Evolutionary conservation across 345 rosid genomes (phyloP).

Genomic region (Ceriops tagal): DNA sequence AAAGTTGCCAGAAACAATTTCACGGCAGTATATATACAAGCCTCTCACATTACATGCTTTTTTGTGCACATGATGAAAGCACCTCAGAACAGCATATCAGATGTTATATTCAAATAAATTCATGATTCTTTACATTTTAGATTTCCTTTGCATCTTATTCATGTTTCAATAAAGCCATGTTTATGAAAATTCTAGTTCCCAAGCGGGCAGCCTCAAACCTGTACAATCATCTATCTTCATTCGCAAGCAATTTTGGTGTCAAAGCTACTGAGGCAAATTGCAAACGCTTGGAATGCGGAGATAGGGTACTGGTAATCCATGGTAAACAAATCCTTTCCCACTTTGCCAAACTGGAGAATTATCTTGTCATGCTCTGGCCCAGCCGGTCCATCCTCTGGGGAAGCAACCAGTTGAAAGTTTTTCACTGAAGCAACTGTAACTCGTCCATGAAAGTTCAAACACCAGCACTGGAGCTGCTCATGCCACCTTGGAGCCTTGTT

Average conservation of each 20-base stretch:
- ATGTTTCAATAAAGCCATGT: background rate
- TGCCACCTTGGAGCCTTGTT: conserved; percentile 37
- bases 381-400: conserved; percentile 16
- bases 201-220: conserved; percentile 20
- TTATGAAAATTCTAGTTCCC: background rate
- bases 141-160: too few species aligned
- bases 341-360: conserved; percentile 32
- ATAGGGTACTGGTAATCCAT: conserved; percentile 31
- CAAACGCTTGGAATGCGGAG: conserved; percentile 33
- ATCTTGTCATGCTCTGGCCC: conserved; percentile 29
- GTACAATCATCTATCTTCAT: conserved; percentile 12
- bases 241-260: conserved; percentile 35
- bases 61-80: too few species aligned
- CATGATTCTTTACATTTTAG: too few species aligned
- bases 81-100: too few species aligned
- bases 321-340: conserved; percentile 31
- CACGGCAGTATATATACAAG: too few species aligned
- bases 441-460: conserved; percentile 32
- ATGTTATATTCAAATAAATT: too few species aligned
- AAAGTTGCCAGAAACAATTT: too few species aligned
- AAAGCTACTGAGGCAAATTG: conserved; percentile 31
- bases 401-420: conserved; percentile 33
- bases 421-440: conserved; percentile 36
- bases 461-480: conserved; percentile 36
- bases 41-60: too few species aligned